Evolutionary conservation across 495 filamentous ascomycete genomes (phyloP), one percentile per base, ranked within the genome.

Genomic region (Daldinia bambusicola): DNA sequence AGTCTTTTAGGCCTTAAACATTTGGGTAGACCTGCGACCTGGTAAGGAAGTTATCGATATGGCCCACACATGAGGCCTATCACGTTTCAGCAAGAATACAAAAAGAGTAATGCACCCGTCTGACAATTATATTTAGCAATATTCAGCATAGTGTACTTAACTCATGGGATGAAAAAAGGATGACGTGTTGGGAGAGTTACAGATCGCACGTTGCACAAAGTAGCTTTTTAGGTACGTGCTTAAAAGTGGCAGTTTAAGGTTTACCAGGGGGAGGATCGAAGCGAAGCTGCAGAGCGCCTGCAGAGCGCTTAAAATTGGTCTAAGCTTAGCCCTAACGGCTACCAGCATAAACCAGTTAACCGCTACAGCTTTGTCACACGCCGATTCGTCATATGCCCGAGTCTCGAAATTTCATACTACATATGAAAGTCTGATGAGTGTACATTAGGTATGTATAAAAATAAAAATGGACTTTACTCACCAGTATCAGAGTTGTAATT

Each of bases 171-270:
- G 41, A 8, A 36, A 20, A 36, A 20, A n/a, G 18, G 30, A 53
- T 55, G 30, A 56, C 40, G 59, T 59, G 55, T 55, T 52, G 26
- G 38, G 34, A 38, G 30, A 58, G 66, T 69, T 43, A 58, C 59
- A 69, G 52, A 34, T 32, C 41, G 3, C 20, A 50, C 34, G 1
- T 26, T 26, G 26, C 26, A 26, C 26, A 26, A 26, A 26, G 31
- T 32, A 20, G 20, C 43, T 48, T 9, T 16, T 40, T 40, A 40
- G 37, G 13, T 14, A 13, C n/a, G n/a, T n/a, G n/a, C n/a, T n/a
- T n/a, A n/a, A n/a, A n/a, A n/a, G n/a, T n/a, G n/a, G 26, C 26
- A 26, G 26, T 26, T 26, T 26, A 14, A 14, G 12, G 37, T 8
- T 40, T 40, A 40, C 34, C 9, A 6, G 34, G 2, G 9, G 34